Percentiles rank a stretch among this genome's conserved stretches.
These are phyloP conservation scores for Aspergillus carlsbadensis DNA, from an alignment of 495 filamentous ascomycete species.

Conservation along the genomic window DNA sequence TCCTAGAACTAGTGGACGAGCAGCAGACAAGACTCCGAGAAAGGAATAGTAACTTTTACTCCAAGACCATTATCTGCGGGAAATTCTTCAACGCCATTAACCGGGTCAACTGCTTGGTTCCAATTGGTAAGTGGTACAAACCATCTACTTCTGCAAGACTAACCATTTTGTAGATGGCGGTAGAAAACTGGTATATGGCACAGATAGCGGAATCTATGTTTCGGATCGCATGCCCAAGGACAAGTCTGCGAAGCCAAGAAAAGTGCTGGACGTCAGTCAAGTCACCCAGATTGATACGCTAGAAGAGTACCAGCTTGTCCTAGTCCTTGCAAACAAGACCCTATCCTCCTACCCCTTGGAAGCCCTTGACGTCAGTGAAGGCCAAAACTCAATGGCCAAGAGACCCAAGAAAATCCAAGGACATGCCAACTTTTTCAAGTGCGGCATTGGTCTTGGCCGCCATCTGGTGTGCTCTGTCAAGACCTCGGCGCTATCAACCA, in stretches of 20 bases:
- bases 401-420: slow-evolving; percentile 96
- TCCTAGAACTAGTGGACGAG: slow-evolving; percentile 91
- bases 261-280: slow-evolving; percentile 79
- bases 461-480: slow-evolving; percentile 96
- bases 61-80: slow-evolving; percentile 79
- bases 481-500: slow-evolving; percentile 82
- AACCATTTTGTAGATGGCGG: slow-evolving; percentile 68
- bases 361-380: slow-evolving; percentile 79
- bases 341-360: slow-evolving; percentile 83
- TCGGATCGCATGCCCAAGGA: slow-evolving; percentile 89
- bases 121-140: slow-evolving; percentile 79
- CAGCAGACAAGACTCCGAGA: slow-evolving; percentile 84
- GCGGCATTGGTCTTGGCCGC: slow-evolving; percentile 89
- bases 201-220: slow-evolving; percentile 88
- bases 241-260: slow-evolving; percentile 67
- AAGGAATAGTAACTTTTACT: slow-evolving; percentile 86
- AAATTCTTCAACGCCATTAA: slow-evolving; percentile 80
- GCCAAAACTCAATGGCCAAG: slow-evolving; percentile 68
- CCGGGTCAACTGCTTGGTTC: slow-evolving; percentile 89
- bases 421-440: slow-evolving; percentile 97
- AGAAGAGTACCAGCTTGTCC: slow-evolving; percentile 86
- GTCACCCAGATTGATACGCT: slow-evolving; percentile 96
- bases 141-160: background rate
- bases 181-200: slow-evolving; percentile 88
- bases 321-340: slow-evolving; percentile 92